Evolutionary conservation across 2,329 filamentous ascomycete genomes (phyloP).

Genomic region (Monilinia laxa): DNA sequence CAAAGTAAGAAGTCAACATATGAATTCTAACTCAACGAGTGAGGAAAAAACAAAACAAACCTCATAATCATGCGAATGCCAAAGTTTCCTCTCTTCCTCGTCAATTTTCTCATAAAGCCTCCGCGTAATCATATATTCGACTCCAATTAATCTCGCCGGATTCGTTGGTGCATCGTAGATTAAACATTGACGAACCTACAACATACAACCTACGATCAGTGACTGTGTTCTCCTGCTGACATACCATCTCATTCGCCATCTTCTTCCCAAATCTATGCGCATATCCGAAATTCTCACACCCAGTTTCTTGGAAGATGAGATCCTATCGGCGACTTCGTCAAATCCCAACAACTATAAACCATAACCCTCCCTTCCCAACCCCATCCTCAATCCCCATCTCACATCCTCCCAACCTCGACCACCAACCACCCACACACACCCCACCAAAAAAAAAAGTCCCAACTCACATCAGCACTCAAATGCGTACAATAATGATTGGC

Average conservation of each 20-base stretch:
- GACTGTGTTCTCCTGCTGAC: no score
- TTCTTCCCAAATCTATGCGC: no score
- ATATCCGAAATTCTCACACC: no score
- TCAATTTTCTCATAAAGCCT: slow-evolving; percentile 66
- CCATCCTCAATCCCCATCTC: slow-evolving; percentile 28
- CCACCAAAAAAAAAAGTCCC: slow-evolving; percentile 41
- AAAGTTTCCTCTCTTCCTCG: slow-evolving; percentile 67
- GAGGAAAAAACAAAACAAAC: slow-evolving; percentile 51
- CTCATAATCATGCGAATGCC: slow-evolving; percentile 66
- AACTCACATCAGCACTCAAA: slow-evolving; percentile 67
- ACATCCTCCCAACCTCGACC: no score
- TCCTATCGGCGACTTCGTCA: background rate
- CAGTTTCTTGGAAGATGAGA: no score
- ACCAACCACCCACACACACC: no score
- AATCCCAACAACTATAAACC: no score
- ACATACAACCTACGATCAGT: no score
- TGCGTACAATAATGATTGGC: slow-evolving; percentile 85
- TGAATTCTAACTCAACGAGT: no score
- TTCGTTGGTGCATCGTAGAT: slow-evolving; percentile 72
- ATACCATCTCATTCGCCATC: no score
- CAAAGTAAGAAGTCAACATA: no score
- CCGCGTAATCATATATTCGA: slow-evolving; percentile 73
- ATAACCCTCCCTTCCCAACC: no score
- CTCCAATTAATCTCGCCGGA: slow-evolving; percentile 72
- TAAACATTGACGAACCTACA: slow-evolving; percentile 64